Evolutionary conservation across 2,329 filamentous ascomycete genomes (phyloP).

Genomic region (Fonsecaea erecta): DNA sequence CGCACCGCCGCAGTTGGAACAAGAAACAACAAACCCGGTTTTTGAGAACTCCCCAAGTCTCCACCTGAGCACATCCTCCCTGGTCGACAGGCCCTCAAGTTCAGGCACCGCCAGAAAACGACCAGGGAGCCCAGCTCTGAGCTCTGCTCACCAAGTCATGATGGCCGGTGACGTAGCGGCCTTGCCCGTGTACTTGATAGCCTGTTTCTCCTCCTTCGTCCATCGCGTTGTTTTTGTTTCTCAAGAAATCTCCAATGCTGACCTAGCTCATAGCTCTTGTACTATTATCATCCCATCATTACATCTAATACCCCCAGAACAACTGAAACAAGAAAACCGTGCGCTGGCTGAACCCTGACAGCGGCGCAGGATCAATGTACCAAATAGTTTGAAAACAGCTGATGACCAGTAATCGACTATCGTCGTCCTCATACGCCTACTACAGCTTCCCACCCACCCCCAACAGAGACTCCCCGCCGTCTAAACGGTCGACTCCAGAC

Average conservation of each 20-base stretch:
- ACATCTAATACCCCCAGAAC: not conserved
- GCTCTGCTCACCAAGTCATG: not conserved
- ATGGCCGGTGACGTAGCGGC: not conserved
- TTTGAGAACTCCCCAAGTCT: no score
- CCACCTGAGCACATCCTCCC: no score
- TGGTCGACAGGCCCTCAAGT: not conserved
- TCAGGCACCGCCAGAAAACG: not conserved
- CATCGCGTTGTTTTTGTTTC: not conserved
- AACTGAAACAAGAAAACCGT: not conserved
- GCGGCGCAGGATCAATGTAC: conserved; percentile 18
- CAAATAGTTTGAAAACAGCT: conserved; percentile 28
- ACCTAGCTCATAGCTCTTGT: not conserved
- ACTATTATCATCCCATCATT: not conserved
- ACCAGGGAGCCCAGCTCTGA: not conserved
- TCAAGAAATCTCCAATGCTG: not conserved
- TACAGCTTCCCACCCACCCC: conserved; percentile 37
- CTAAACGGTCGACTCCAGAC: conserved; percentile 29
- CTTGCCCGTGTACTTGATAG: not conserved
- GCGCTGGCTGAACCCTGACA: conserved; percentile 13
- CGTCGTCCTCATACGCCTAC: conserved; percentile 39
- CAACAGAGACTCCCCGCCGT: conserved; percentile 28
- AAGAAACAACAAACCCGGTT: not conserved
- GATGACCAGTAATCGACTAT: conserved; percentile 36
- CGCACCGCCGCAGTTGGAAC: conserved; percentile 1
- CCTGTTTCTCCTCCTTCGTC: conserved; percentile 2